These are phyloP conservation scores for Schrenkiella parvula DNA, from an alignment of 345 rosid species.

Conservation along the genomic window DNA sequence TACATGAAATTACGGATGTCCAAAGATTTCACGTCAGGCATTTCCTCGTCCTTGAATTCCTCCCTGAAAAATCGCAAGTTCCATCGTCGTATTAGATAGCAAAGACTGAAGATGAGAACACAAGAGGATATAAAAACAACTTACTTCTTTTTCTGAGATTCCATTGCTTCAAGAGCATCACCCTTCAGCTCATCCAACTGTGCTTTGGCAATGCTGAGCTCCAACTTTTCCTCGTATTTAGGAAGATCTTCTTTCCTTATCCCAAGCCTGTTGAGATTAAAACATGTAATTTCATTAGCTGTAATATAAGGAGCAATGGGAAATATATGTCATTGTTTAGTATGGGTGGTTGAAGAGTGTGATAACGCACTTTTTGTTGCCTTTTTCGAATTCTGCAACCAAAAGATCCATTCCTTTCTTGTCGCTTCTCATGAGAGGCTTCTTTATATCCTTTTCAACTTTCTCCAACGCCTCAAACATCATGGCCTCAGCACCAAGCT, in stretches of 20 bases:
- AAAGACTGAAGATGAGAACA: neutral
- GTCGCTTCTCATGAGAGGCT: constrained; percentile 90
- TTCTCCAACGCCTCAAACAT: constrained; percentile 95
- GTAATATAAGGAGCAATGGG: neutral
- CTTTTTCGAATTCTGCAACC: constrained; percentile 81
- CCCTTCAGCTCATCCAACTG: constrained; percentile 87
- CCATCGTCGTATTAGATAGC: neutral
- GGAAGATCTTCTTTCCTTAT: constrained; percentile 81
- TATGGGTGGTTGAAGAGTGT: neutral
- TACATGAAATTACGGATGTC: constrained; percentile 89
- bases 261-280: constrained; percentile 62
- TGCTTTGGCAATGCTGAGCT: constrained; percentile 77
- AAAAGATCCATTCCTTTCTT: constrained; percentile 90
- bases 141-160: constrained; percentile 88
- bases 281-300: constrained; percentile 4
- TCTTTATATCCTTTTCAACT: constrained; percentile 84
- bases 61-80: constrained; percentile 48
- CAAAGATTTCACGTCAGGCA: constrained; percentile 78
- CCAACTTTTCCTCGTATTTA: constrained; percentile 79
- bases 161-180: constrained; percentile 92
- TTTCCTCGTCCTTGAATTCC: constrained; percentile 82
- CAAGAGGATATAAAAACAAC: neutral
- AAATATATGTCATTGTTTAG: neutral
- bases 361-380: constrained; percentile 65
- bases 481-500: constrained; percentile 89